Evolutionary conservation across 2,329 filamentous ascomycete species (phyloP).

Genomic region (Orbilia blumenaviensis): DNA sequence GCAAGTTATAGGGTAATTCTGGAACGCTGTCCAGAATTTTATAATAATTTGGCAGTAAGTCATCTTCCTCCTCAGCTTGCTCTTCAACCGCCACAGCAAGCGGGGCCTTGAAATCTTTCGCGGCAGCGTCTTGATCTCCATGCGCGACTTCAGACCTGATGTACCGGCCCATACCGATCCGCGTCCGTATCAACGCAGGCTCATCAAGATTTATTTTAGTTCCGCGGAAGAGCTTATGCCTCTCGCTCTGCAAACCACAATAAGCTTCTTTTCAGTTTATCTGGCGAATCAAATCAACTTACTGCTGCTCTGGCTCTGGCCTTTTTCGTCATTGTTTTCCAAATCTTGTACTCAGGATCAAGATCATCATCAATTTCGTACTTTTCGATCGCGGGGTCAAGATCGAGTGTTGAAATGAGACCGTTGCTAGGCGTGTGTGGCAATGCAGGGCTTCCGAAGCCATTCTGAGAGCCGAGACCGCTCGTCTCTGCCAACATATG

Average conservation of each 20-base stretch:
- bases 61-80: conserved; percentile 89
- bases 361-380: conserved; percentile 84
- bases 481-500: conserved; percentile 67
- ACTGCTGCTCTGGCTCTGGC: conserved; percentile 72
- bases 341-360: conserved; percentile 83
- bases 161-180: conserved; percentile 89
- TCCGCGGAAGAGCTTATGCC: conserved; percentile 84
- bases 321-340: conserved; percentile 99
- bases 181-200: conserved; percentile 83
- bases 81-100: conserved; percentile 75
- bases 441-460: conserved; percentile 82
- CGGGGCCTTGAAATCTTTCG: conserved; percentile 47
- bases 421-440: conserved; percentile 71
- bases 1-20: conserved; percentile 78
- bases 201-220: conserved; percentile 86
- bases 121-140: conserved; percentile 62
- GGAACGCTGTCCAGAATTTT: conserved; percentile 85
- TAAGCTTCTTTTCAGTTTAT: conserved; percentile 24
- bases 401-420: conserved; percentile 72
- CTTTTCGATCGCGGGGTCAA: conserved; percentile 71
- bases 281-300: conserved; percentile 42
- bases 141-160: conserved; percentile 64
- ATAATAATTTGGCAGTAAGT: conserved; percentile 90
- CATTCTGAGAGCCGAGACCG: conserved; percentile 69
- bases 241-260: conserved; percentile 77